Evolutionary conservation across 2,329 filamentous ascomycete species (phyloP), one percentile per base, ranked within the genome.

Genomic region (Monilinia fructigena): DNA sequence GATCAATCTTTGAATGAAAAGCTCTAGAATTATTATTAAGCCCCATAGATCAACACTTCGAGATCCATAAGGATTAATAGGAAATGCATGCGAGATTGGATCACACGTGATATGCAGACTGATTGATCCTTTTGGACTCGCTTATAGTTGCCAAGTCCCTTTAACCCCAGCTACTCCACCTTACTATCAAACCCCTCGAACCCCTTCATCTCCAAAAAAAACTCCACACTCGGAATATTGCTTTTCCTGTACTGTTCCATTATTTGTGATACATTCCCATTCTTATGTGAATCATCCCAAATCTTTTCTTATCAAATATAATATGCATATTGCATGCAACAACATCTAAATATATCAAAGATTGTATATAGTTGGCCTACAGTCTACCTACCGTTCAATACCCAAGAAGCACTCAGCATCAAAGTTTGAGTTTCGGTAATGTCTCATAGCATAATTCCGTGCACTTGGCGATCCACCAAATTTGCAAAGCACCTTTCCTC

Each of bases 381-480:
- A n/a, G 20, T 18, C 10, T 26, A 6, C 16, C 16, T 38, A 38
- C 11, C 16, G 14, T 14, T 55, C 28, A 35, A 6, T 14, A n/a
- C 31, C n/a, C n/a, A 6, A 48, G 20, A 23, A 48, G 2, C 50
- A 23, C 31, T 63, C 38, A 55, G 38, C 40, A 55, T 47, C 50
- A 35, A 23, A 56, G 38, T 26, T 16, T 38, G 26, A 4, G 61
- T 63, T 45, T 63, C 38, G 50, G 38, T 54, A 40, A 62, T 65
- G 63, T 65, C 55, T 65, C 63, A 59, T 11, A 53, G 38, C 23
- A 58, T 38, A 60, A 60, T 65, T 65, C 55, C 54, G 55, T 65
- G 31, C 54, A 65, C 63, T 65, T 65, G 63, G 63, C 63, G 47
- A 65, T 60, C 54, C 63, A 65, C 55, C 42, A 35, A 65, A 65